Percentiles rank a stretch among this genome's conserved stretches.
These are phyloP conservation scores for Guadua angustifolia DNA, from an alignment of 176 grass and related monocot species.

Conservation along the genomic window DNA sequence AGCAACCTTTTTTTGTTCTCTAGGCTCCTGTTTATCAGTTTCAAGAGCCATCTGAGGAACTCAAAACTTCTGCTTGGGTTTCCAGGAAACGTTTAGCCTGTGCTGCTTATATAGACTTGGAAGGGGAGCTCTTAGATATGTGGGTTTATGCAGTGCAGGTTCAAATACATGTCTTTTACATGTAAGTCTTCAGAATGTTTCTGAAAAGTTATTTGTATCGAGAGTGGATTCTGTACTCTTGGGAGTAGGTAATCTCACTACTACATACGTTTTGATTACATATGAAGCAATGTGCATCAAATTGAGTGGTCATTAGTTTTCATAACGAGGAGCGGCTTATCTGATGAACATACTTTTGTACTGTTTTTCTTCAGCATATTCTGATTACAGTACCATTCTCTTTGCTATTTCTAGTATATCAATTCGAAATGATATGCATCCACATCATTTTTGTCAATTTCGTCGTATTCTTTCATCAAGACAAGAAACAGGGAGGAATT, in stretches of 20 bases:
- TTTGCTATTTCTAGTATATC: background rate
- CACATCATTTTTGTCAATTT: background rate
- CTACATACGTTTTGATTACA: too few relatives aligned
- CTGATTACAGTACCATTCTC: background rate
- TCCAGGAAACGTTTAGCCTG: background rate
- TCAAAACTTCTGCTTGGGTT: background rate
- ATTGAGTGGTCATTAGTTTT: background rate
- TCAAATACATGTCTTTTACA: background rate
- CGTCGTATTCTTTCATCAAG: background rate
- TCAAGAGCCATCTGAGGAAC: slow-evolving; percentile 20
- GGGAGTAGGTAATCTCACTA: too few relatives aligned
- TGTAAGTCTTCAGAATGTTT: background rate
- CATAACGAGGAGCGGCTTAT: background rate
- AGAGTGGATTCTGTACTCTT: too few relatives aligned
- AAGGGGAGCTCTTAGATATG: background rate
- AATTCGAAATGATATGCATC: background rate
- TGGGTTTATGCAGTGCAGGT: background rate
- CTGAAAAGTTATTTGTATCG: too few relatives aligned
- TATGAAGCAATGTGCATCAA: background rate
- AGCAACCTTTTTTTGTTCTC: background rate
- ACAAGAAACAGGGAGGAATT: background rate
- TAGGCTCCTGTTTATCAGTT: background rate
- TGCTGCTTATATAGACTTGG: background rate
- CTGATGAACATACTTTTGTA: too few relatives aligned
- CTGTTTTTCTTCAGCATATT: background rate